Evolutionary conservation across 1,284 basidiomycete species (phyloP).

Genomic region (Papiliotrema flavescens): DNA sequence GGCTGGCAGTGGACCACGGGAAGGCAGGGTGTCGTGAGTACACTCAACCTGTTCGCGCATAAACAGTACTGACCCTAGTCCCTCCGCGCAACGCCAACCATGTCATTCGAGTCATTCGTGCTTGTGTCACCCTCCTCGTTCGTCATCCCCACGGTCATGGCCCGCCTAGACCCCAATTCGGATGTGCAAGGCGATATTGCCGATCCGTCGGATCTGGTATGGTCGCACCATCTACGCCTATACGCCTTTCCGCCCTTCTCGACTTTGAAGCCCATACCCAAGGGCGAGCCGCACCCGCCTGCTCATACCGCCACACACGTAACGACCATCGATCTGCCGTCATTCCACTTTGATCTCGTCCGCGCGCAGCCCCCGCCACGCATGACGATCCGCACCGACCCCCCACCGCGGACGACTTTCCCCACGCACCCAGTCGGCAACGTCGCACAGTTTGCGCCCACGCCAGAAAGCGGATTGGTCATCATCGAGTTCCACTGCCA

Average conservation of each 20-base stretch:
- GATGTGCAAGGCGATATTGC: constrained; percentile 19
- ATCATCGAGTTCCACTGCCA: constrained; percentile 38
- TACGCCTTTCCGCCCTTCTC: constrained; percentile 41
- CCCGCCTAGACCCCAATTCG: constrained; percentile 22
- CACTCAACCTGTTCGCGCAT: neutral
- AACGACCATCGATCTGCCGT: constrained; percentile 36
- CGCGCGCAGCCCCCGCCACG: constrained; percentile 28
- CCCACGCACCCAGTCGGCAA: constrained; percentile 30
- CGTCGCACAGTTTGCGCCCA: constrained; percentile 33
- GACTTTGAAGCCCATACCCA: neutral
- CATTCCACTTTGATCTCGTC: constrained; percentile 26
- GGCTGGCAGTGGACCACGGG: constrained; percentile 49
- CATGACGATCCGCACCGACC: constrained; percentile 41
- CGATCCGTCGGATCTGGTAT: constrained; percentile 27
- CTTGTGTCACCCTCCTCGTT: constrained; percentile 39
- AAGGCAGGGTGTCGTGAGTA: constrained; percentile 35
- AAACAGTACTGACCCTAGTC: constrained; percentile 11
- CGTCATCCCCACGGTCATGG: constrained; percentile 31
- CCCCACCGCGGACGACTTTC: constrained; percentile 40
- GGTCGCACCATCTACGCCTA: constrained; percentile 36
- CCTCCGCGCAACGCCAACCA: constrained; percentile 18
- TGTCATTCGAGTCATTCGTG: constrained; percentile 38
- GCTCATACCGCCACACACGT: constrained; percentile 32
- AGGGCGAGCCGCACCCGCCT: constrained; percentile 18
- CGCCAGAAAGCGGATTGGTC: constrained; percentile 40